A percentile compares a stretch with the other conserved stretches of the same genome.
Evolutionary conservation across 2,329 filamentous ascomycete genomes (phyloP).

Genomic region (Beauveria sp.): DNA sequence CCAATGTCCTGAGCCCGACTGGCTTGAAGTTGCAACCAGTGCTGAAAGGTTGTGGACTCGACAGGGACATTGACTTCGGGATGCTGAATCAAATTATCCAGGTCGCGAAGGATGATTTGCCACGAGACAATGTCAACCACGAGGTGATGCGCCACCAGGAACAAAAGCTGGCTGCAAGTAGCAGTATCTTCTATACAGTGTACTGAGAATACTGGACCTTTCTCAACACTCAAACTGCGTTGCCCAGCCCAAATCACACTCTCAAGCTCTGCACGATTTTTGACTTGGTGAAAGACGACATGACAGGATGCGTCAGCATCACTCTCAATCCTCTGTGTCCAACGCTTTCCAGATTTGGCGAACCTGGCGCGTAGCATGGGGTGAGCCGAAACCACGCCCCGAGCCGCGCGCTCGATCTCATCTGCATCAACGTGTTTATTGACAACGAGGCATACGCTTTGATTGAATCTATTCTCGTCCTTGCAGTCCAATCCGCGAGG

Average conservation of each 20-base stretch:
- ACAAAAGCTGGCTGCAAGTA: background rate
- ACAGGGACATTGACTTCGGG: background rate
- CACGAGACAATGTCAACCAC: conserved; percentile 40
- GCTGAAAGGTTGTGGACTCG: background rate
- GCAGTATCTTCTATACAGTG: background rate
- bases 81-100: background rate
- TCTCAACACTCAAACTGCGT: background rate
- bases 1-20: background rate
- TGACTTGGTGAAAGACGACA: background rate
- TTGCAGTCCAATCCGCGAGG: background rate
- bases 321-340: background rate
- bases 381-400: background rate
- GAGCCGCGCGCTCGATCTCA: background rate
- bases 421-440: background rate
- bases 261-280: background rate
- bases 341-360: background rate
- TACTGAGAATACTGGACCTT: background rate
- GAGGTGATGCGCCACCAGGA: conserved; percentile 7
- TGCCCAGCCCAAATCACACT: background rate
- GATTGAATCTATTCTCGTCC: conserved; percentile 16
- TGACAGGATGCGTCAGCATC: background rate
- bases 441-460: conserved; percentile 4
- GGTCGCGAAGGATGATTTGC: conserved; percentile 23
- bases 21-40: background rate
- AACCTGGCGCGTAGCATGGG: conserved; percentile 11